phyloP scores from a whole-genome alignment of 2,329 filamentous ascomycete species.

The Ascochyta viciae-villosae region DNA sequence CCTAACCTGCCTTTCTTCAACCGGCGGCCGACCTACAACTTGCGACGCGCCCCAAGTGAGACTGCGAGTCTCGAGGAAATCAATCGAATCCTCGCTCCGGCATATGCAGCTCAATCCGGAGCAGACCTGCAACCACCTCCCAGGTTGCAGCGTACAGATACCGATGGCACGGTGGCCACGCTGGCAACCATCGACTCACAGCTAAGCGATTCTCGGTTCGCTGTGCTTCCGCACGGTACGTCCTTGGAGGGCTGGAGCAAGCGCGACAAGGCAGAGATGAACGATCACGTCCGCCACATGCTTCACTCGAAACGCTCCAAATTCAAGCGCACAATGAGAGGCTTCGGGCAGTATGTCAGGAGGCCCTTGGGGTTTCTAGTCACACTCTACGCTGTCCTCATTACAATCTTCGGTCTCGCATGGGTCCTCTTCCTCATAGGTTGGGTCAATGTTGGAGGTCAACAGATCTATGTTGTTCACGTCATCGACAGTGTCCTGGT shows the following conservation, averaged over 20 bases:
- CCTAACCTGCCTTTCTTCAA: constrained; percentile 83
- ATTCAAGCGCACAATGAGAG: constrained; percentile 80
- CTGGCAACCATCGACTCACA: constrained; percentile 70
- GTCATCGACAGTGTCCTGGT: constrained; percentile 66
- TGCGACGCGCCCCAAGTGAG: constrained; percentile 61
- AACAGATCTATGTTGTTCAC: constrained; percentile 67
- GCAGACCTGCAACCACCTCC: constrained; percentile 24
- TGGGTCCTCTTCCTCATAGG: constrained; percentile 93
- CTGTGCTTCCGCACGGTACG: constrained; percentile 77
- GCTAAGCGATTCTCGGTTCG: constrained; percentile 75
- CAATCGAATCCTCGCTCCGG: constrained; percentile 34
- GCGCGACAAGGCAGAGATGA: constrained; percentile 76
- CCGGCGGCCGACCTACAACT: constrained; percentile 77
- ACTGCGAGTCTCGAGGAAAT: constrained; percentile 42
- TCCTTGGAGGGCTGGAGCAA: constrained; percentile 76
- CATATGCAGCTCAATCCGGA: constrained; percentile 22
- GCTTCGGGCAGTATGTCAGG: constrained; percentile 79
- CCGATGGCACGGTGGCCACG: constrained; percentile 44
- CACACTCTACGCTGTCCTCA: constrained; percentile 81
- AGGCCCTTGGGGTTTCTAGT: constrained; percentile 83
- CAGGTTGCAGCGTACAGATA: constrained; percentile 34
- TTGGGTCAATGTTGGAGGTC: constrained; percentile 82
- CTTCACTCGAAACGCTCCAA: constrained; percentile 80
- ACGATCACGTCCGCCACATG: constrained; percentile 88
- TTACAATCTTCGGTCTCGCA: constrained; percentile 83